A percentile compares a stretch with the other conserved stretches of the same genome.
Conservation (phyloP, 129 eudicot genomes). For the Rutidosis leptorrhynchoides region DNA sequence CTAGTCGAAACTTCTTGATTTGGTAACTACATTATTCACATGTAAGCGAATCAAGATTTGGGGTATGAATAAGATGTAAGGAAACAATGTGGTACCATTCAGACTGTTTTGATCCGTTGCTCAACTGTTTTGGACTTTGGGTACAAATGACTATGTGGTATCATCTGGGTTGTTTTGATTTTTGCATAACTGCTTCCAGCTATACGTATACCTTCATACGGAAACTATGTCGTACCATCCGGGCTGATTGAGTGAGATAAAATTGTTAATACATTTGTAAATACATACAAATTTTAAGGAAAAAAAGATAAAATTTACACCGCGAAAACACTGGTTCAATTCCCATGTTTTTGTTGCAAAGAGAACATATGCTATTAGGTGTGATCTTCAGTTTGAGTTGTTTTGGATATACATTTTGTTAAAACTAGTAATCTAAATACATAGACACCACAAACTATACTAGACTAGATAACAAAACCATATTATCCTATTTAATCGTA, state of each 20-base stretch:
- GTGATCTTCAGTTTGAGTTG: constrained; percentile 73
- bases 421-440: background rate
- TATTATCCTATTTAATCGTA: too few species aligned
- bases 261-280: constrained; percentile 7
- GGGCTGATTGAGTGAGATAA: background rate
- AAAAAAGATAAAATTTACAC: constrained; percentile 28
- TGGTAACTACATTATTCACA: too few species aligned
- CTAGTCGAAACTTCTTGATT: background rate
- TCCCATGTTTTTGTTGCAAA: constrained; percentile 88
- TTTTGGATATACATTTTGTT: constrained; percentile 39
- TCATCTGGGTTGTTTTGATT: background rate
- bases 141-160: too few species aligned
- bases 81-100: too few species aligned
- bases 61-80: too few species aligned
- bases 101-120: too few species aligned
- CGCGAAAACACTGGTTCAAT: constrained; percentile 87
- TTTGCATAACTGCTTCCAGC: too few species aligned
- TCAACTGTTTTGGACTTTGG: too few species aligned
- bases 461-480: too few species aligned
- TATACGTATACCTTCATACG: too few species aligned
- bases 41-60: too few species aligned
- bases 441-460: too few species aligned
- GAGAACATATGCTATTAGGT: constrained; percentile 76
- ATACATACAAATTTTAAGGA: constrained; percentile 20
- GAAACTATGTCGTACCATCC: background rate